phyloP scores from a whole-genome alignment of 2,329 filamentous ascomycete species.

The Chaetomiaceae sp. region DNA sequence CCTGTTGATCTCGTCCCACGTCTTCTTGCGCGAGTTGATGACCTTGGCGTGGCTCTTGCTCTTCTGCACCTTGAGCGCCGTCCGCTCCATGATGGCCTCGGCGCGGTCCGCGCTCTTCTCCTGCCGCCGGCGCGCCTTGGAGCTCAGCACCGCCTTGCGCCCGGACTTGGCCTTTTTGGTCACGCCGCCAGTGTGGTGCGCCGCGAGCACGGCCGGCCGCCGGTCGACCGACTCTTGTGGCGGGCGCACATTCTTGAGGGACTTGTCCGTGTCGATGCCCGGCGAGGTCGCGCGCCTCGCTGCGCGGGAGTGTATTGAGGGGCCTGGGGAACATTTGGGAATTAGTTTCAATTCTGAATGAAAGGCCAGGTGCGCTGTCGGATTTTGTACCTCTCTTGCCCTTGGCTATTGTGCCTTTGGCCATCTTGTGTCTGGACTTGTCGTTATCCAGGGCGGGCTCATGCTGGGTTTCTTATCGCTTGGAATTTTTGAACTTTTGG shows the following conservation, averaged over 20 bases:
- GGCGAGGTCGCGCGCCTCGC: constrained; percentile 69
- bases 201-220: constrained; percentile 64
- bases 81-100: constrained; percentile 56
- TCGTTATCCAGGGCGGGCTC: constrained; percentile 5
- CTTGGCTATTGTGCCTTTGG: constrained; percentile 31
- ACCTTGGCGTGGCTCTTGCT: constrained; percentile 24
- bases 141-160: constrained; percentile 51
- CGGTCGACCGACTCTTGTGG: constrained; percentile 45
- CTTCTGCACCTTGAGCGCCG: constrained; percentile 28
- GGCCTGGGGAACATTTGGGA: constrained; percentile 39
- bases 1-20: constrained; percentile 27
- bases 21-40: constrained; percentile 24
- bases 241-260: constrained; percentile 55
- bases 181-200: constrained; percentile 63
- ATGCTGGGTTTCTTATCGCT: constrained; percentile 16
- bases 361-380: background rate
- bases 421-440: constrained; percentile 28
- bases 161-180: constrained; percentile 60
- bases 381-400: constrained; percentile 21
- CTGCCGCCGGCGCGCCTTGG: constrained; percentile 51
- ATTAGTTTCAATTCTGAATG: constrained; percentile 1
- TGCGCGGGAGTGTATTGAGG: constrained; percentile 68
- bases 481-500: constrained; percentile 6
- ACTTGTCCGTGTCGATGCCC: constrained; percentile 67
- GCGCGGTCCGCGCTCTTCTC: constrained; percentile 57